Evolutionary conservation across 2,329 filamentous ascomycete genomes (phyloP), one percentile per base, ranked within the genome.

Genomic region (Ascosphaera aggregata): DNA sequence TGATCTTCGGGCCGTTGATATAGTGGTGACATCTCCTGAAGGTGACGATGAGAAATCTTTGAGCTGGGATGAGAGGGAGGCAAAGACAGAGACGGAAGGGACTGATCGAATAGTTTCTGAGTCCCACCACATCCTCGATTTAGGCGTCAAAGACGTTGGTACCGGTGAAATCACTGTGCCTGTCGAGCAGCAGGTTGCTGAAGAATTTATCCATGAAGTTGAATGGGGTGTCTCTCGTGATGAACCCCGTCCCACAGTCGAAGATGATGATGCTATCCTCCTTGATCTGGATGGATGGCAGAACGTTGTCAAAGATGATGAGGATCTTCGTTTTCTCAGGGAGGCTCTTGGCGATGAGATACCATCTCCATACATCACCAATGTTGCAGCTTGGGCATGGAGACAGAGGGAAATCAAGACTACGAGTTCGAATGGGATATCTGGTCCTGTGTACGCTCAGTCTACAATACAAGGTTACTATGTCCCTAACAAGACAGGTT

Each of bases 401-500:
- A 74, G 71, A 49, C 73, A 80, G 49, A 76, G 78, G 48, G 68
- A 76, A 47, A 72, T 78, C 58, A 80, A 80, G 53, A 62, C 70
- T 32, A 66, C 79, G 44, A 79, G 78, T 53, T 65, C 64, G 30
- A 60, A 64, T 37, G 69, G 67, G 18, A 57, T 64, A 38, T 57
- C 58, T 46, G 72, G 72, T 5, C 58, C 65, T n/a, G 60, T 65
- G 17, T 62, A 61, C 36, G 57, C 60, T 16, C 59, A 63, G 43
- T 63, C 67, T 18, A 63, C 62, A 45, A 74, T 77, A 42, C 58
- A 67, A 44, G 73, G 72, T 31, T 76, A 77, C 51, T 95, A 94
- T 51, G 80, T 94, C 32, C 73, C 80, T 0, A 98, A 94, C 47
- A 44, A 67, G 0, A 82, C 82, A 8, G 89, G 89, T 24, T 80